Conservation (phyloP, 1,284 basidiomycete species). For the Xerocomus subilludens region DNA sequence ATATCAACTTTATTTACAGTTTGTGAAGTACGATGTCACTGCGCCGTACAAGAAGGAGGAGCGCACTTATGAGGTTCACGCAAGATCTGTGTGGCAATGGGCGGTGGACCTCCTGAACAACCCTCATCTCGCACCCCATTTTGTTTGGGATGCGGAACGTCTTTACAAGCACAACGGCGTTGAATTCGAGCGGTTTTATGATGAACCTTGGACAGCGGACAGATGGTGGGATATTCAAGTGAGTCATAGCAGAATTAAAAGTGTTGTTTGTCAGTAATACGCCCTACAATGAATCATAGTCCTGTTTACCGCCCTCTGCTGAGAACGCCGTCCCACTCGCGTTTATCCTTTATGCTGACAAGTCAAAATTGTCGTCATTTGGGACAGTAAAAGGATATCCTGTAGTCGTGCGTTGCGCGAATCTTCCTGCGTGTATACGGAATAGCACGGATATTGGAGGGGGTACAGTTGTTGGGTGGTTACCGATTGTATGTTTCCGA, state of each 20-base stretch:
- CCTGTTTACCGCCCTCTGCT: not conserved
- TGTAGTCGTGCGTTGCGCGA: constrained; percentile 54
- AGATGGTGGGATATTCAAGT: constrained; percentile 51
- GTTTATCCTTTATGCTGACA: constrained; percentile 39
- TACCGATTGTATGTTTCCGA: not conserved
- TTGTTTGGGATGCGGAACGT: constrained; percentile 29
- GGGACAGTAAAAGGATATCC: constrained; percentile 58
- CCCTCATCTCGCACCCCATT: constrained; percentile 35
- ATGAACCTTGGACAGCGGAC: constrained; percentile 52
- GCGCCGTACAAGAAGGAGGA: constrained; percentile 14
- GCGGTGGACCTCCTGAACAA: constrained; percentile 40
- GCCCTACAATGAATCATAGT: not conserved
- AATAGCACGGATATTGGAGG: constrained; percentile 47
- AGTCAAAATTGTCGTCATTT: constrained; percentile 30
- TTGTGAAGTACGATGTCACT: constrained; percentile 6
- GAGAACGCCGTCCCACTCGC: not conserved
- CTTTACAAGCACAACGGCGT: constrained; percentile 40
- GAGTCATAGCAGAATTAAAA: not conserved
- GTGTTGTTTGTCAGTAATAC: too few relatives aligned
- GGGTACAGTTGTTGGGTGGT: not conserved
- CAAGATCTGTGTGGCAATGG: constrained; percentile 47
- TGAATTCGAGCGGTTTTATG: constrained; percentile 40
- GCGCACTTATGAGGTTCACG: constrained; percentile 15
- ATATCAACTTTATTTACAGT: not conserved
- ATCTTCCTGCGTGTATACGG: constrained; percentile 54